Conservation (phyloP, 805 yeast species). For the Starmerella stellata region DNA sequence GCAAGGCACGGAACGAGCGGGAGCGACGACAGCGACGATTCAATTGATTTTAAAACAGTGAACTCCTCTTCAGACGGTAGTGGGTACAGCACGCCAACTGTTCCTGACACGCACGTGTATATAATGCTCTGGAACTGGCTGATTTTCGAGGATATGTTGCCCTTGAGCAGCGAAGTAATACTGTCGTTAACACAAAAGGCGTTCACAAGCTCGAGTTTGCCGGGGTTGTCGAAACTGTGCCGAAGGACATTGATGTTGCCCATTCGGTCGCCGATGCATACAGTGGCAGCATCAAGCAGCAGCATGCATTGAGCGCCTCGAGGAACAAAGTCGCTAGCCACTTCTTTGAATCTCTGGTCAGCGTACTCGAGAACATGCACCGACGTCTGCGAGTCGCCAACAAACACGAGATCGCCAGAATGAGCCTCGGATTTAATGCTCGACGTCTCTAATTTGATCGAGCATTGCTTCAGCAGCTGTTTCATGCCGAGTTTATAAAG, state of each 20-base stretch:
- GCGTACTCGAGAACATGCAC: slow-evolving; percentile 40
- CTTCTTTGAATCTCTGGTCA: slow-evolving; percentile 35
- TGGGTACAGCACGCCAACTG: slow-evolving; percentile 59
- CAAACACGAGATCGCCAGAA: slow-evolving; percentile 26
- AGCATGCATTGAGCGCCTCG: slow-evolving; percentile 46
- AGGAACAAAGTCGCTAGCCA: slow-evolving; percentile 52
- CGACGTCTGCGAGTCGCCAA: slow-evolving; percentile 58
- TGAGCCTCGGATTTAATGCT: neutral
- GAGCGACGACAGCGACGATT: slow-evolving; percentile 28
- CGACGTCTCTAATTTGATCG: slow-evolving; percentile 19
- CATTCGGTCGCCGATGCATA: slow-evolving; percentile 70
- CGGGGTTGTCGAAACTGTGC: slow-evolving; percentile 20
- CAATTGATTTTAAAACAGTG: slow-evolving; percentile 38
- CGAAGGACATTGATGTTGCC: slow-evolving; percentile 63
- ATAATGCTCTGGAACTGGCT: slow-evolving; percentile 52
- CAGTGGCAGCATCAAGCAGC: slow-evolving; percentile 55
- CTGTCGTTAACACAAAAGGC: slow-evolving; percentile 58
- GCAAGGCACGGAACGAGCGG: too few species aligned
- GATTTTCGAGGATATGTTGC: slow-evolving; percentile 25
- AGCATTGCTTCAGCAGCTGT: slow-evolving; percentile 55
- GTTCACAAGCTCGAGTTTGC: slow-evolving; percentile 33
- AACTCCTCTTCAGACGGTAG: slow-evolving; percentile 44
- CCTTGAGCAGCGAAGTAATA: slow-evolving; percentile 40
- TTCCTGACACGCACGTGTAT: slow-evolving; percentile 67
- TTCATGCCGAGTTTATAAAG: slow-evolving; percentile 55